phyloP scores from a whole-genome alignment of 352 stramenopile genomes.

The Pythium dissimile region DNA sequence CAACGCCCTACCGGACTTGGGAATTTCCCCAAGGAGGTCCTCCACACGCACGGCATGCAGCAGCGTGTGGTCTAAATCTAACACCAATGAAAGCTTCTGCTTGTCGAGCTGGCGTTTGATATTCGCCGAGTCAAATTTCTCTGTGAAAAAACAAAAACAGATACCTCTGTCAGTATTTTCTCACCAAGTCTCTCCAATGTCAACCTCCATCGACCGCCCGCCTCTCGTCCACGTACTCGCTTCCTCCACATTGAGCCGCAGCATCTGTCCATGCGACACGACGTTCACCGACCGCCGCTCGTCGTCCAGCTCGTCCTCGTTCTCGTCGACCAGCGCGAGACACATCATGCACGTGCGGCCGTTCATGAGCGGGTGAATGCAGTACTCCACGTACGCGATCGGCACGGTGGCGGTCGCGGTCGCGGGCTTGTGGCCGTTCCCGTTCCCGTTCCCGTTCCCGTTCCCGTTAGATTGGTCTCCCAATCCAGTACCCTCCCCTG shows the following conservation, averaged over 20 bases:
- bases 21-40: conserved; percentile 61
- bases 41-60: conserved; percentile 89
- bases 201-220: too few relatives aligned
- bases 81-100: conserved; percentile 93
- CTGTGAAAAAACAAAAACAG: conserved; percentile 26
- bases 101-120: conserved; percentile 81
- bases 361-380: conserved; percentile 70
- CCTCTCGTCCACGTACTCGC: conserved; percentile 61
- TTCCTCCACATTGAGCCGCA: conserved; percentile 96
- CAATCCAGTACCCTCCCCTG: background rate
- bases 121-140: conserved; percentile 85
- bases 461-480: background rate
- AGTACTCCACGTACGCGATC: conserved; percentile 74
- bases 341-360: conserved; percentile 82
- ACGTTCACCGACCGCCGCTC: conserved; percentile 63
- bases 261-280: conserved; percentile 84
- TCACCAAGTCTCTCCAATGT: too few relatives aligned
- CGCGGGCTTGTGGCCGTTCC: background rate
- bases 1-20: conserved; percentile 38
- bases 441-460: background rate
- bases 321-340: conserved; percentile 61
- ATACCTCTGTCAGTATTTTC: conserved; percentile 9
- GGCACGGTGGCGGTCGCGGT: conserved; percentile 1
- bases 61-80: conserved; percentile 97
- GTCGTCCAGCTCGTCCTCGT: conserved; percentile 58